phyloP scores from a whole-genome alignment of 768 basidiomycete species.

The Tulasnella sp. region DNA sequence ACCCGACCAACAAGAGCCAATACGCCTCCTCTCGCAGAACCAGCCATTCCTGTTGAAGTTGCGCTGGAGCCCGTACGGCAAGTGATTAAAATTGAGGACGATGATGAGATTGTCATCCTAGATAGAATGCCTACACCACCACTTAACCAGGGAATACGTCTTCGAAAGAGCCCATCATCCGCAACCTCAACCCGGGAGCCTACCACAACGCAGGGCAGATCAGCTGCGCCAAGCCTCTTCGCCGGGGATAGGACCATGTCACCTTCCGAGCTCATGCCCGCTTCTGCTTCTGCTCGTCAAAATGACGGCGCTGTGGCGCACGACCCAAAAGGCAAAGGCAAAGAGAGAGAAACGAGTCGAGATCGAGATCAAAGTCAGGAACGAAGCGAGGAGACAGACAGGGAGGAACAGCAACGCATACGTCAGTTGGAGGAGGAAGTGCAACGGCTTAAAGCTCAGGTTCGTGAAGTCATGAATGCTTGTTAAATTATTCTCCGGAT shows the following conservation, averaged over 20 bases:
- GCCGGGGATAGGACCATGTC: too few species aligned
- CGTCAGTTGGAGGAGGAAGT: constrained; percentile 9
- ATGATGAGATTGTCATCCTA: constrained; percentile 9
- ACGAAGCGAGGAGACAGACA: not conserved
- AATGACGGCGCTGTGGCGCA: not conserved
- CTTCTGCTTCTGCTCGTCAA: not conserved
- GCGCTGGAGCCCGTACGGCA: not conserved
- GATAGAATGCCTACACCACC: constrained; percentile 4
- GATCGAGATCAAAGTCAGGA: not conserved
- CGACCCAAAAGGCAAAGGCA: constrained; percentile 7
- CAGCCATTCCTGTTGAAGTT: not conserved
- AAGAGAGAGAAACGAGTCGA: not conserved
- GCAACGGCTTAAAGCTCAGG: constrained; percentile 7
- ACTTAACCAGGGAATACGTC: not conserved
- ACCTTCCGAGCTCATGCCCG: too few species aligned
- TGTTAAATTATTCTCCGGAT: not conserved
- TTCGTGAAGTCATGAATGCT: not conserved
- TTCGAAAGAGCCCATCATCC: not conserved
- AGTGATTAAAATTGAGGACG: constrained; percentile 1
- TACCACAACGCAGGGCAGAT: too few species aligned
- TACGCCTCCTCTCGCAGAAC: not conserved
- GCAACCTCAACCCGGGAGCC: too few species aligned
- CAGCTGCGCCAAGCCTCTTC: too few species aligned
- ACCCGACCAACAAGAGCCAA: not conserved
- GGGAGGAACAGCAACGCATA: not conserved